Percentiles rank a stretch among this genome's conserved stretches.
Conservation (phyloP, 371 early-diverging fungal species). For the Apophysomyces sp. region DNA sequence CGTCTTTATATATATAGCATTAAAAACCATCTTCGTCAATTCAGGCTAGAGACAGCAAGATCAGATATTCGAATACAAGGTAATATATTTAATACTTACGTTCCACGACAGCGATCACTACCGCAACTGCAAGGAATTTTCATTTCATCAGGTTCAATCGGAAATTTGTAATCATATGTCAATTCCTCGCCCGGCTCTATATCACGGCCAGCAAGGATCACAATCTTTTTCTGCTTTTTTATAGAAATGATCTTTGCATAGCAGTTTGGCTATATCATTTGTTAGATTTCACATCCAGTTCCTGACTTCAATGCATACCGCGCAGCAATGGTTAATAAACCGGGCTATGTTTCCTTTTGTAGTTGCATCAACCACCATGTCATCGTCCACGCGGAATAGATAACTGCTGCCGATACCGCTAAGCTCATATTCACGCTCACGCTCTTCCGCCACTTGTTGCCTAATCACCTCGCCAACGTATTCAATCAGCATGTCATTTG, state of each 20-base stretch:
- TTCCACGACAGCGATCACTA: conserved; percentile 72
- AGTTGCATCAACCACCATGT: conserved; percentile 94
- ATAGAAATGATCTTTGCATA: conserved; percentile 81
- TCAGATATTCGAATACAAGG: background rate
- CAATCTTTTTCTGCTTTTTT: conserved; percentile 81
- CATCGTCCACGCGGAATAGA: conserved; percentile 92
- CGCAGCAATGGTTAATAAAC: conserved; percentile 96
- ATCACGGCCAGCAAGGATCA: conserved; percentile 81
- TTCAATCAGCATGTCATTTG: conserved; percentile 91
- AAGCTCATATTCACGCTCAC: conserved; percentile 86
- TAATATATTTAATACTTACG: conserved; percentile 17
- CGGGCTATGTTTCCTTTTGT: conserved; percentile 92
- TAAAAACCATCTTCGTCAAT: background rate
- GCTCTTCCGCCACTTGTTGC: conserved; percentile 85
- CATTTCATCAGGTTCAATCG: conserved; percentile 63
- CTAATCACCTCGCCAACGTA: conserved; percentile 96
- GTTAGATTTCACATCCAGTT: background rate
- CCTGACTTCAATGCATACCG: conserved; percentile 52
- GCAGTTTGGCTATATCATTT: conserved; percentile 81
- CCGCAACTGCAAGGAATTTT: conserved; percentile 95
- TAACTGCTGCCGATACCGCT: conserved; percentile 89
- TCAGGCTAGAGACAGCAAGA: background rate
- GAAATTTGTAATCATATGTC: conserved; percentile 97
- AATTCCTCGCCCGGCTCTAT: conserved; percentile 91
- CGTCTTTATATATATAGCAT: no score